These are phyloP conservation scores for Penicillium maclennaniae DNA, from an alignment of 495 filamentous ascomycete genomes.

Conservation along the genomic window DNA sequence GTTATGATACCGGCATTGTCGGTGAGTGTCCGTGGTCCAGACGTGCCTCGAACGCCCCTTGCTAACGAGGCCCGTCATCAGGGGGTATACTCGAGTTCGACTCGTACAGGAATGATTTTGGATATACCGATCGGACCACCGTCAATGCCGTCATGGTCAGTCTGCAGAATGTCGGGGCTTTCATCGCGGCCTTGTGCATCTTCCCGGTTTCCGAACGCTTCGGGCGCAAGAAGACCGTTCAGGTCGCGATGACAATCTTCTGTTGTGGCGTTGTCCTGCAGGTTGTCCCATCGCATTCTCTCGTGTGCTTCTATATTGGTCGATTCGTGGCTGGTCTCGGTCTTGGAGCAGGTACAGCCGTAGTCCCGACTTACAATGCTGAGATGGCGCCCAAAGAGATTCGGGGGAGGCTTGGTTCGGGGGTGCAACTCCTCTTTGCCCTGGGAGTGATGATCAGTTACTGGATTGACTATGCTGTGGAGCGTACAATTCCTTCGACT, in stretches of 20 bases:
- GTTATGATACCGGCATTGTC: slow-evolving; percentile 30
- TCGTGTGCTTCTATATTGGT: slow-evolving; percentile 44
- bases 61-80: neutral
- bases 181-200: slow-evolving; percentile 36
- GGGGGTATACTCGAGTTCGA: slow-evolving; percentile 25
- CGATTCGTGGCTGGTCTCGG: slow-evolving; percentile 54
- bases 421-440: slow-evolving; percentile 48
- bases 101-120: slow-evolving; percentile 22
- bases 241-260: slow-evolving; percentile 39
- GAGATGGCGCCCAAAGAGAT: slow-evolving; percentile 55
- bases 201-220: slow-evolving; percentile 39
- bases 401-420: slow-evolving; percentile 45
- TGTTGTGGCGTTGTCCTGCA: slow-evolving; percentile 43
- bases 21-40: slow-evolving; percentile 9
- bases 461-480: slow-evolving; percentile 51
- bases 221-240: slow-evolving; percentile 44
- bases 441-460: slow-evolving; percentile 49
- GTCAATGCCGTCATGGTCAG: slow-evolving; percentile 29
- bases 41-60: neutral
- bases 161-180: slow-evolving; percentile 27
- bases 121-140: slow-evolving; percentile 26
- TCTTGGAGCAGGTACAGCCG: slow-evolving; percentile 49
- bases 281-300: slow-evolving; percentile 37
- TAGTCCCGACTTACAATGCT: slow-evolving; percentile 51
- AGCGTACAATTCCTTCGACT: slow-evolving; percentile 24